Percentiles rank a stretch among this genome's conserved stretches.
Conservation (phyloP, 768 basidiomycete species). For the Mycena polygramma region DNA sequence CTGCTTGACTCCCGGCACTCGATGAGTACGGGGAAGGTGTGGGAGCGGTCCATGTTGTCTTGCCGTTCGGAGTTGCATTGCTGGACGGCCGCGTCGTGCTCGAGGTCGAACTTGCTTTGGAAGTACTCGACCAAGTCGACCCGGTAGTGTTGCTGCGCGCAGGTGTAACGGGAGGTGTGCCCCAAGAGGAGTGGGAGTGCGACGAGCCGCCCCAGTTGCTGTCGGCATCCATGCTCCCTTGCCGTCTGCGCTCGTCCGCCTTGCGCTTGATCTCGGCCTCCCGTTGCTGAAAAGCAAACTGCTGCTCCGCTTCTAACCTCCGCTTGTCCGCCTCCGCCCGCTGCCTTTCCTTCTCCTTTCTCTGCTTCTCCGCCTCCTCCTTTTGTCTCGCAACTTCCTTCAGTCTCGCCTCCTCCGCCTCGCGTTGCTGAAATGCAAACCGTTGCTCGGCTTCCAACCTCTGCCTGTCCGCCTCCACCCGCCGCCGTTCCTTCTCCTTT, state of each 20-base stretch:
- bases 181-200: no score
- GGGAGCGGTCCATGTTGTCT: constrained; percentile 15
- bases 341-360: constrained; percentile 35
- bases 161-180: constrained; percentile 24
- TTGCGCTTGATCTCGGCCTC: constrained; percentile 59
- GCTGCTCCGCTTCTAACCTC: constrained; percentile 42
- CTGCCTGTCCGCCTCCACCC: no score
- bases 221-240: constrained; percentile 57
- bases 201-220: constrained; percentile 44
- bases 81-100: constrained; percentile 31
- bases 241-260: constrained; percentile 60
- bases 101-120: constrained; percentile 40
- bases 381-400: constrained; percentile 36
- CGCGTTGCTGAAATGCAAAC: constrained; percentile 55
- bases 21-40: constrained; percentile 8
- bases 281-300: constrained; percentile 53
- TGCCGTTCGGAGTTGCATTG: constrained; percentile 22
- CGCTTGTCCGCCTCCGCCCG: constrained; percentile 49
- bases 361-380: constrained; percentile 41
- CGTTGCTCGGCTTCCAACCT: constrained; percentile 42
- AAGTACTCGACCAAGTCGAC: constrained; percentile 10
- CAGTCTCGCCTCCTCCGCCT: constrained; percentile 51
- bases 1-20: constrained; percentile 18
- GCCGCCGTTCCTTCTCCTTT: constrained; percentile 16
- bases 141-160: constrained; percentile 23